Evolutionary conservation across 208 protist genomes (phyloP).

Genomic region (Wallacemonas sp.): DNA sequence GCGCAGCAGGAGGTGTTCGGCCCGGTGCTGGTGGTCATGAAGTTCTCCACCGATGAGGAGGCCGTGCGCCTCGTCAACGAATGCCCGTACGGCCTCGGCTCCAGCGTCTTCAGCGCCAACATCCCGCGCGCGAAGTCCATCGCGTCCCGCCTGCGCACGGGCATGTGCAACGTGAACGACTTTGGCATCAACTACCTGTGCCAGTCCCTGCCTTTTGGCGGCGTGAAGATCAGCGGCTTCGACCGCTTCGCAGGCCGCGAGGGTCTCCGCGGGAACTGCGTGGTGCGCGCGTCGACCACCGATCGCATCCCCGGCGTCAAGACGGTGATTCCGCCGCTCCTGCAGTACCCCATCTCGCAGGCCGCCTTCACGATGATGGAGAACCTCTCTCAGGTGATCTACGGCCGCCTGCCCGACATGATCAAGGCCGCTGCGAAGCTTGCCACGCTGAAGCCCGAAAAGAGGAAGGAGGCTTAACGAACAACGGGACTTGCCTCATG

Average conservation of each 20-base stretch:
- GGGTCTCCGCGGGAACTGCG: slow-evolving; percentile 92
- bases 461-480: slow-evolving; percentile 30
- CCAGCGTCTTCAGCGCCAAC: slow-evolving; percentile 88
- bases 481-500: neutral
- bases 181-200: slow-evolving; percentile 96
- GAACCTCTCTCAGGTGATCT: slow-evolving; percentile 70
- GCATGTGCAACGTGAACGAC: slow-evolving; percentile 95
- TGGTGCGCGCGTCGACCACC: slow-evolving; percentile 79
- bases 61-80: slow-evolving; percentile 88
- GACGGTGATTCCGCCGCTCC: slow-evolving; percentile 73
- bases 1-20: slow-evolving; percentile 95
- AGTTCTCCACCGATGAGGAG: slow-evolving; percentile 87
- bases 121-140: slow-evolving; percentile 80
- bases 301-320: slow-evolving; percentile 90
- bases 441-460: slow-evolving; percentile 47
- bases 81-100: slow-evolving; percentile 90
- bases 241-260: slow-evolving; percentile 95
- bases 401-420: slow-evolving; percentile 60
- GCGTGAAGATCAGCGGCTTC: slow-evolving; percentile 95
- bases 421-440: slow-evolving; percentile 58
- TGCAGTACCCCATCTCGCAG: slow-evolving; percentile 85
- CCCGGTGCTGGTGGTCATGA: slow-evolving; percentile 91
- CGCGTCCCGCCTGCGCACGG: slow-evolving; percentile 75
- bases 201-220: slow-evolving; percentile 96
- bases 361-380: slow-evolving; percentile 82